A percentile compares a stretch with the other conserved stretches of the same genome.
phyloP scores from a whole-genome alignment of 1,139 yeast genomes.

The Eremothecium gossypii region DNA sequence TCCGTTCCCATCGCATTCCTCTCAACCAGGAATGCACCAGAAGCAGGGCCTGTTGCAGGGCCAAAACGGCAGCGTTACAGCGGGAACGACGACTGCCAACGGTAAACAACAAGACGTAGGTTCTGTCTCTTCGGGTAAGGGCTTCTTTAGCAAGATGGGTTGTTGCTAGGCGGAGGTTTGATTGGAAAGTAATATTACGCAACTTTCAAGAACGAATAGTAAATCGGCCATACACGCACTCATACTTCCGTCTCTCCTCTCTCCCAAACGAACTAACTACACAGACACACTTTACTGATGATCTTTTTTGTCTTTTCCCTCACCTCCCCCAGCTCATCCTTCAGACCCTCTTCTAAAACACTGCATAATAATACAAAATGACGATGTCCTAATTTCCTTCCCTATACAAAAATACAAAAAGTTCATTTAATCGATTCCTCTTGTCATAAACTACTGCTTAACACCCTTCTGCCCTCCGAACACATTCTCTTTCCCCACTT shows the following conservation, averaged over 20 bases:
- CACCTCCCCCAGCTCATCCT: no score
- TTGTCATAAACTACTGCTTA: not conserved
- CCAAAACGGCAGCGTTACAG: not conserved
- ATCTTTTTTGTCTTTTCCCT: no score
- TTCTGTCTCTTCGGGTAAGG: slow-evolving; percentile 27
- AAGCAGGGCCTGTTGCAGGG: slow-evolving; percentile 9
- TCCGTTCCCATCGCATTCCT: slow-evolving; percentile 5
- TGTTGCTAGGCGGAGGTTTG: slow-evolving; percentile 27
- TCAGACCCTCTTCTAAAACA: no score
- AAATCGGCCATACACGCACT: no score
- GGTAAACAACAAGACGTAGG: slow-evolving; percentile 21
- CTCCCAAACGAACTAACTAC: no score
- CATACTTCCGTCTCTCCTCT: no score
- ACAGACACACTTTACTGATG: no score
- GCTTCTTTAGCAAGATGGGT: slow-evolving; percentile 32
- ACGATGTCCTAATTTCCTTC: not conserved
- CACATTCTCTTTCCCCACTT: not conserved
- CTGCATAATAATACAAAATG: not conserved
- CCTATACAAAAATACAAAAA: not conserved
- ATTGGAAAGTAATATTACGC: no score
- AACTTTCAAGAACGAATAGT: no score
- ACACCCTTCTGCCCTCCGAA: not conserved
- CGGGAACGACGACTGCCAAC: slow-evolving; percentile 9
- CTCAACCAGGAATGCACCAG: slow-evolving; percentile 13
- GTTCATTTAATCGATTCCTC: not conserved